Conservation (phyloP, 2,329 filamentous ascomycete species). For the Aspergillus ruber region DNA sequence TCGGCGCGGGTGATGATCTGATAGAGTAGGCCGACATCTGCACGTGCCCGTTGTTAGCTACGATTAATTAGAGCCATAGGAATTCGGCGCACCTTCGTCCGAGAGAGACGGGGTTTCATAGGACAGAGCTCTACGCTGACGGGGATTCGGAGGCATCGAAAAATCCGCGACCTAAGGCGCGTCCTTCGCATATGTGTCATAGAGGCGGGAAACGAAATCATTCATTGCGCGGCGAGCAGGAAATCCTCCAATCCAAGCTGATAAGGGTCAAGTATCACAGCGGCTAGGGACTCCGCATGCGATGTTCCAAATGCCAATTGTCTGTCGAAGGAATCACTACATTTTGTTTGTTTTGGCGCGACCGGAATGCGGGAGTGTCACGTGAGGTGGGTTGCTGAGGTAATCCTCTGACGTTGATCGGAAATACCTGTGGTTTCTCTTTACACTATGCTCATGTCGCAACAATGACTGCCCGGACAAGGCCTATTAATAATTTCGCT, state of each 20-base stretch:
- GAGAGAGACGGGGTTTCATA: slow-evolving; percentile 46
- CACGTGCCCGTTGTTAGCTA: slow-evolving; percentile 3
- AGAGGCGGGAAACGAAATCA: slow-evolving; percentile 31
- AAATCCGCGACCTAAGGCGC: slow-evolving; percentile 41
- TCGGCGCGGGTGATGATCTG: slow-evolving; percentile 69
- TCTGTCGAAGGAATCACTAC: slow-evolving; percentile 2
- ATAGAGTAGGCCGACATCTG: slow-evolving; percentile 74
- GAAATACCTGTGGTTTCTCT: not conserved
- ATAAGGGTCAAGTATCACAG: slow-evolving; percentile 8
- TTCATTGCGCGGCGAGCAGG: slow-evolving; percentile 31
- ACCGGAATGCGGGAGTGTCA: slow-evolving; percentile 7
- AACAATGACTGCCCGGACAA: slow-evolving; percentile 33
- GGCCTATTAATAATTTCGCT: slow-evolving; percentile 65
- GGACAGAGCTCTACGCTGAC: slow-evolving; percentile 35
- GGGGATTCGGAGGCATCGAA: slow-evolving; percentile 46
- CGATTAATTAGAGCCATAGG: not conserved
- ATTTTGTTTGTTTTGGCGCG: slow-evolving; percentile 12
- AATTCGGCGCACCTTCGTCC: slow-evolving; percentile 49
- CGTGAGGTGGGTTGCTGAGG: slow-evolving; percentile 1
- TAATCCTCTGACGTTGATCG: not conserved
- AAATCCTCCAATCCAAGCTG: slow-evolving; percentile 1
- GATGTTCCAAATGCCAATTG: not conserved
- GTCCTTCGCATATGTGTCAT: slow-evolving; percentile 38
- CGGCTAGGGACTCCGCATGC: not conserved
- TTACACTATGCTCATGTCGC: not conserved